Conservation (phyloP, 345 rosid genomes). For the Nasturtium officinale region DNA sequence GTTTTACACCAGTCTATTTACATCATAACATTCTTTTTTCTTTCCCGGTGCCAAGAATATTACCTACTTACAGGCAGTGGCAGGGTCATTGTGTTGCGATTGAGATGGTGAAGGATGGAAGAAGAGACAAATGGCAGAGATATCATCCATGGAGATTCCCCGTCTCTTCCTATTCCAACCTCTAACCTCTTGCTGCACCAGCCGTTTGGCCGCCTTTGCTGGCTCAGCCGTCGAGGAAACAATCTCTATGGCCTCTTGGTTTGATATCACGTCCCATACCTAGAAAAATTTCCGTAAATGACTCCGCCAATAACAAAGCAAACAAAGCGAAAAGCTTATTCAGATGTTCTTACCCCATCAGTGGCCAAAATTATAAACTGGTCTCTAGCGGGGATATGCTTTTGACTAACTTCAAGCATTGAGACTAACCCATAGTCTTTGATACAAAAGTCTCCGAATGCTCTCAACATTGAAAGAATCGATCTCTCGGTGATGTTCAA, state of each 20-base stretch:
- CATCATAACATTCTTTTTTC: not conserved
- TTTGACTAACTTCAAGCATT: constrained; percentile 77
- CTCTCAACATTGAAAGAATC: constrained; percentile 91
- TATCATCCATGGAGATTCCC: constrained; percentile 87
- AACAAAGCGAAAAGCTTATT: not conserved
- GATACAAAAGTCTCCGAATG: constrained; percentile 89
- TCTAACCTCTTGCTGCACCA: constrained; percentile 61
- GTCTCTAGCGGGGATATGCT: constrained; percentile 63
- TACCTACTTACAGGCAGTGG: not conserved
- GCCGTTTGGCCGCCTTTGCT: constrained; percentile 68
- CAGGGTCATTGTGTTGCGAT: no score
- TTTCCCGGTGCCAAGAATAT: constrained; percentile 3
- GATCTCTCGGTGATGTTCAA: constrained; percentile 62
- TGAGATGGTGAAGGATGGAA: constrained; percentile 52
- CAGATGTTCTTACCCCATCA: constrained; percentile 69
- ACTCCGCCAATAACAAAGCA: not conserved
- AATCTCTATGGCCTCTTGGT: constrained; percentile 79
- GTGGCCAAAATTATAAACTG: constrained; percentile 83
- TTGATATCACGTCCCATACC: constrained; percentile 96
- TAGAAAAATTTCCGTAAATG: constrained; percentile 5
- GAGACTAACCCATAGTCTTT: constrained; percentile 79
- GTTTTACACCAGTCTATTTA: constrained; percentile 12
- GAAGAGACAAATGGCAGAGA: constrained; percentile 90
- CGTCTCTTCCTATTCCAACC: constrained; percentile 82
- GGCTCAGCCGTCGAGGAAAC: constrained; percentile 59